These are phyloP conservation scores for Gossypium stocksii DNA, from an alignment of 345 rosid genomes.

Conservation along the genomic window DNA sequence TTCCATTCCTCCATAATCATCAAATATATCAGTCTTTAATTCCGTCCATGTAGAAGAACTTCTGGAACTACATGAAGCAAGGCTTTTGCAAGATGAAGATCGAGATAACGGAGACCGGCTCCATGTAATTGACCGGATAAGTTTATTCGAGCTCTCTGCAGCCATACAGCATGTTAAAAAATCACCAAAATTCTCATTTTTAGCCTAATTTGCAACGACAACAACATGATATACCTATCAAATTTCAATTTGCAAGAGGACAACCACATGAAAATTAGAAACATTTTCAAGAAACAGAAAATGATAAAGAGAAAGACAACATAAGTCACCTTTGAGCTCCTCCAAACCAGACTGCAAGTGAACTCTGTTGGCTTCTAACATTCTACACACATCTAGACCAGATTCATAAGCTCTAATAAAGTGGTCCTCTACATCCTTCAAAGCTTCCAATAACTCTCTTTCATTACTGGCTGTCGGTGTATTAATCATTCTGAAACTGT, in stretches of 20 bases:
- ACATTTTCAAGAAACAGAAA: neutral
- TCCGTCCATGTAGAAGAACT: slow-evolving; percentile 32
- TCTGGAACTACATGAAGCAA: slow-evolving; percentile 28
- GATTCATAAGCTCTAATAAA: slow-evolving; percentile 38
- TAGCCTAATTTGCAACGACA: neutral
- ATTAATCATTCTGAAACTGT: slow-evolving; percentile 23
- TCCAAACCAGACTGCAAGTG: slow-evolving; percentile 35
- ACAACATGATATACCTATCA: neutral
- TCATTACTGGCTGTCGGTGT: slow-evolving; percentile 20
- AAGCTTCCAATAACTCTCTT: slow-evolving; percentile 39
- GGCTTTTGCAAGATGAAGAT: slow-evolving; percentile 31
- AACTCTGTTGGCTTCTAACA: slow-evolving; percentile 38
- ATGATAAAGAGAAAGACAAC: neutral
- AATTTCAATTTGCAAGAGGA: neutral
- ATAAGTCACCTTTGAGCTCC: slow-evolving; percentile 32
- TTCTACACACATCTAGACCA: slow-evolving; percentile 42
- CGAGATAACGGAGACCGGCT: slow-evolving; percentile 26
- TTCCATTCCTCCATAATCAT: slow-evolving; percentile 31
- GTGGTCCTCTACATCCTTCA: slow-evolving; percentile 37
- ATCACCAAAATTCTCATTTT: neutral
- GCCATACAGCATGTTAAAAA: slow-evolving; percentile 2
- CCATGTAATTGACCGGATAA: slow-evolving; percentile 29
- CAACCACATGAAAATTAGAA: neutral
- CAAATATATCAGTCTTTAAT: slow-evolving; percentile 23
- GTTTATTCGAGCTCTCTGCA: slow-evolving; percentile 39